Evolutionary conservation across 768 basidiomycete genomes (phyloP).

Genomic region (Tubosaeta sp.): DNA sequence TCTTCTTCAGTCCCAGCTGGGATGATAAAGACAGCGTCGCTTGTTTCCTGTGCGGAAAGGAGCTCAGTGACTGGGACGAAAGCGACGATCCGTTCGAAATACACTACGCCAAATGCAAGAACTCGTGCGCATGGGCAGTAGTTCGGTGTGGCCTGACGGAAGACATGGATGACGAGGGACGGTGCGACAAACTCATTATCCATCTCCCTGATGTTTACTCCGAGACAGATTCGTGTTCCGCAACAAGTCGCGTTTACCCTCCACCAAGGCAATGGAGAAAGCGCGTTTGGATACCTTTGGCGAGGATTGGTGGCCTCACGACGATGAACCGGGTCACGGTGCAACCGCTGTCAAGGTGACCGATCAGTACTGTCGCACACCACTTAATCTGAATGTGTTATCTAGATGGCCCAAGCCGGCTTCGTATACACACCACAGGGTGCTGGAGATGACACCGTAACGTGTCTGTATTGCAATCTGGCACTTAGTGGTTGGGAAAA

Average conservation of each 20-base stretch:
- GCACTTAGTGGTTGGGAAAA: constrained; percentile 83
- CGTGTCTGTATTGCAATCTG: constrained; percentile 81
- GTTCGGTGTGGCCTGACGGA: constrained; percentile 65
- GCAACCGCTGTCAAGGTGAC: constrained; percentile 69
- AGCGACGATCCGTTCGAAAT: constrained; percentile 84
- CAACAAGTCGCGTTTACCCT: constrained; percentile 61
- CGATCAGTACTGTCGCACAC: too few species aligned
- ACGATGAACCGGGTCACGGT: constrained; percentile 53
- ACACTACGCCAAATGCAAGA: constrained; percentile 67
- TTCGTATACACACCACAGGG: constrained; percentile 75
- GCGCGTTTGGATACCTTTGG: constrained; percentile 68
- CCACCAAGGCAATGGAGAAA: constrained; percentile 64
- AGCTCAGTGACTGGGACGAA: constrained; percentile 80
- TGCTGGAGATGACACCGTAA: constrained; percentile 70
- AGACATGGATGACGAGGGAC: constrained; percentile 54
- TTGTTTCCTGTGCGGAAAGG: constrained; percentile 82
- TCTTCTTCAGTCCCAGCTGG: constrained; percentile 71
- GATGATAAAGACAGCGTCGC: constrained; percentile 70
- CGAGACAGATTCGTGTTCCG: constrained; percentile 51
- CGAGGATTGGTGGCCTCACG: constrained; percentile 76
- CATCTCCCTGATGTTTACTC: neutral
- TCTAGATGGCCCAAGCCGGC: constrained; percentile 80
- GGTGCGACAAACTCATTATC: constrained; percentile 36
- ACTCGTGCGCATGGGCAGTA: constrained; percentile 76
- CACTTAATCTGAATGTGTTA: neutral